phyloP scores from a whole-genome alignment of 1,139 yeast genomes.

The Zygosaccharomyces pseudobailii region DNA sequence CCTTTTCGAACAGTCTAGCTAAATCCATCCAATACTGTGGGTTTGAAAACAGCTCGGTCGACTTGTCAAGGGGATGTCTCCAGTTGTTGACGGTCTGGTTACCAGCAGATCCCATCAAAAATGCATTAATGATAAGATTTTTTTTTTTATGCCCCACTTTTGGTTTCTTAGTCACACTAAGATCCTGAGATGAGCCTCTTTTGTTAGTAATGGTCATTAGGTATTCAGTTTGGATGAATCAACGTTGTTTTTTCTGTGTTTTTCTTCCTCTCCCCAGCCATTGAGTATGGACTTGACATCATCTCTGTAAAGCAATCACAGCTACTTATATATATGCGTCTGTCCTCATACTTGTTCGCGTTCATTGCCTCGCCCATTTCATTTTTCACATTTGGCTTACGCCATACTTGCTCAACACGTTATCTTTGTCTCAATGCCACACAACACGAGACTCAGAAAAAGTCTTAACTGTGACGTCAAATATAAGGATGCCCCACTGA shows the following conservation, averaged over 20 bases:
- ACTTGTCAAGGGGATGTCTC: conserved; percentile 42
- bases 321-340: no score
- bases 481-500: neutral
- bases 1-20: conserved; percentile 43
- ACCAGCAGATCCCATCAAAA: conserved; percentile 20
- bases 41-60: conserved; percentile 35
- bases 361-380: neutral
- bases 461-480: neutral
- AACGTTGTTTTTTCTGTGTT: no score
- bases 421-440: conserved; percentile 2
- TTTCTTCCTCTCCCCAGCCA: neutral
- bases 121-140: conserved; percentile 17
- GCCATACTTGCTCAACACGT: neutral
- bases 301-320: no score
- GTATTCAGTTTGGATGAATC: neutral
- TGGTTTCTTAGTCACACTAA: conserved; percentile 4
- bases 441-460: neutral
- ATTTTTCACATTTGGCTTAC: no score
- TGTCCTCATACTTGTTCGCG: no score
- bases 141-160: conserved; percentile 9
- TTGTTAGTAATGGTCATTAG: conserved; percentile 3
- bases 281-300: neutral
- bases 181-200: neutral
- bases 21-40: conserved; percentile 45
- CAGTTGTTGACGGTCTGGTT: conserved; percentile 31